A percentile compares a stretch with the other conserved stretches of the same genome.
Evolutionary conservation across 2,329 filamentous ascomycete species (phyloP).

Genomic region (Pseudocercospora macadamiae): DNA sequence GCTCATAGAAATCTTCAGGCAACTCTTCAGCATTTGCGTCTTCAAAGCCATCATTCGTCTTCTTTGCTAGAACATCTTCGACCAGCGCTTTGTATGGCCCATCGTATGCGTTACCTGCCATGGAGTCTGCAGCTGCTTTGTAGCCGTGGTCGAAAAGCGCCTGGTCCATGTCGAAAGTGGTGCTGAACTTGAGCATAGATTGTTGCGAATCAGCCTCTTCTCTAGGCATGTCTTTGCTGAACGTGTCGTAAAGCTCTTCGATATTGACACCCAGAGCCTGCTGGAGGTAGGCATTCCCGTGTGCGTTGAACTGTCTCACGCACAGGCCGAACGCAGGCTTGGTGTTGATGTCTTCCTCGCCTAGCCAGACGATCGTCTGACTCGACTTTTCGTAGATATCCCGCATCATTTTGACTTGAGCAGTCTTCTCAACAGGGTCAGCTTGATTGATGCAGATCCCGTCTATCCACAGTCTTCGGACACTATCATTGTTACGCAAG

Average conservation of each 20-base stretch:
- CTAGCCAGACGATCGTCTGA: slow-evolving; percentile 11
- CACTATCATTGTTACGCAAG: not conserved
- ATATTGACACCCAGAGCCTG: slow-evolving; percentile 5
- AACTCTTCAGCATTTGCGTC: not conserved
- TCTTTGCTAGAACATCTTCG: not conserved
- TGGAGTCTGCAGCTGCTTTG: not conserved
- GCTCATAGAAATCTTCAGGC: not conserved
- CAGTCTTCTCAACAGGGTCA: slow-evolving; percentile 10
- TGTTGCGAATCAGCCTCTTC: slow-evolving; percentile 4
- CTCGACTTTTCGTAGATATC: slow-evolving; percentile 13
- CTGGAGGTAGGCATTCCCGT: slow-evolving; percentile 4
- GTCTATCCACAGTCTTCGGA: slow-evolving; percentile 14
- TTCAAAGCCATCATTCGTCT: not conserved
- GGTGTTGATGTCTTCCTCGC: slow-evolving; percentile 6
- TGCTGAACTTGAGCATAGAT: not conserved
- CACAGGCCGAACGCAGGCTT: not conserved
- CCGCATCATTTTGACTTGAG: slow-evolving; percentile 16
- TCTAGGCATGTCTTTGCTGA: not conserved
- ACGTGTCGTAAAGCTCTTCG: not conserved
- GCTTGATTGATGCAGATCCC: slow-evolving; percentile 22
- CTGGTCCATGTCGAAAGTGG: slow-evolving; percentile 8
- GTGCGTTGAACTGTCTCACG: not conserved
- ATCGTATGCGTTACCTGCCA: not conserved
- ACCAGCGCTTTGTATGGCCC: not conserved
- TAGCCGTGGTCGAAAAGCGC: not conserved